Base-by-base conservation (phyloP, 2,329 filamentous ascomycete species). In the Phyllosticta citriasiana region DNA sequence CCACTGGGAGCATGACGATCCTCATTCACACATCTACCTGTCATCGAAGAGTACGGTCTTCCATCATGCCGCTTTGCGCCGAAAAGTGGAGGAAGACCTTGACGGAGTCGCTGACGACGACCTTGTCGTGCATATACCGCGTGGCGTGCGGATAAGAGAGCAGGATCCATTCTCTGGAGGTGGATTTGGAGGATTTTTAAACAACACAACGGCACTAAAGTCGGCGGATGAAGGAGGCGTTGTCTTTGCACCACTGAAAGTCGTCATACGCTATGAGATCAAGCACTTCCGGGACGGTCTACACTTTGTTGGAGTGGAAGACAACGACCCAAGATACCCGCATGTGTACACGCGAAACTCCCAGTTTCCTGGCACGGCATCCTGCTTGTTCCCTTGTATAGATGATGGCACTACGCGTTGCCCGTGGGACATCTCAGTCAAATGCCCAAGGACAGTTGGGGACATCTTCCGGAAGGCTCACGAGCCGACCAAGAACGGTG, bases 321-420 rank as follows among this genome's bases (percentile, higher is more conserved):
- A 87, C 61, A 84, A 86, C 57, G 93, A 97, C 71, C 80, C 80
- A 61, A 84, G 92, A 64, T 99, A 92, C 72, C 91, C 94, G 0
- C 93, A 99, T 76, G 86, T 89, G 56, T 99, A 96, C 73, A 96
- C 93, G 0, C 87, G 87, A 51, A 91, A 93, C 69, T 88, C 87
- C 2, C 78, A 88, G 52, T 87, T 89, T 64, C 85, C 91, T 0
- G 91, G 92, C 30, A 87, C 85, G 19, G 87, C 91, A 0, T 93
- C 87, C 55, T 92, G 88, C 67, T 84, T 97, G 26, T 99, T 99
- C 68, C 94, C 94, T 0, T 97, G 94, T 72, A 82, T 97, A 58
- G 94, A 99, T 71, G 89, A 96, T 70, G 84, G 88, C 25, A 85
- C 86, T 35, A 87, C 89, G 62, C 84, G 91, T 61, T 93, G 88